phyloP scores from a whole-genome alignment of 1,284 basidiomycete genomes.

The Cutaneotrichosporon spelunceum region DNA sequence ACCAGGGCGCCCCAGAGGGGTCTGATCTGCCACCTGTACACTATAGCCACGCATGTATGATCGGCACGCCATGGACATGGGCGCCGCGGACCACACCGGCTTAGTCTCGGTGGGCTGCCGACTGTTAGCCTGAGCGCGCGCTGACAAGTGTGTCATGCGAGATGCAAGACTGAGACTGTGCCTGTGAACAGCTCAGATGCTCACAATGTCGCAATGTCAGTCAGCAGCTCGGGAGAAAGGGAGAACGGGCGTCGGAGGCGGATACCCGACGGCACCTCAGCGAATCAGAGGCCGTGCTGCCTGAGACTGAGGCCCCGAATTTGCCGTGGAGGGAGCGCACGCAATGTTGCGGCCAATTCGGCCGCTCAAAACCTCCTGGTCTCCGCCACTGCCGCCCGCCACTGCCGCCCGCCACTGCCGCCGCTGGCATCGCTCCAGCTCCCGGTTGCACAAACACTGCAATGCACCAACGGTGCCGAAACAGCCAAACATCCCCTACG shows the following conservation, averaged over 20 bases:
- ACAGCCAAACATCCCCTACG: no score
- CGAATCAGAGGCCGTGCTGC: background rate
- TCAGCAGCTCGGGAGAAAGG: no score
- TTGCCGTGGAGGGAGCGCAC: no score
- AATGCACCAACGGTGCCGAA: no score
- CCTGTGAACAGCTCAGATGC: no score
- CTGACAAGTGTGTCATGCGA: no score
- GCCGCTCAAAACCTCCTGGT: background rate
- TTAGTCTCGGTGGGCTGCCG: background rate
- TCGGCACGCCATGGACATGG: background rate
- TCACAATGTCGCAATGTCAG: no score
- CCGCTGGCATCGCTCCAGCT: background rate
- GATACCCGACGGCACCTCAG: background rate
- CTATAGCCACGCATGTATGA: background rate
- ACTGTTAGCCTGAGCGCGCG: no score
- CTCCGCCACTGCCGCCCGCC: background rate
- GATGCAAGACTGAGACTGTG: no score
- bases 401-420: no score
- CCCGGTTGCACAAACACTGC: no score
- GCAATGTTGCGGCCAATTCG: background rate
- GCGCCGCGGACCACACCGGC: background rate
- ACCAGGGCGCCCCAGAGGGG: constrained; percentile 18
- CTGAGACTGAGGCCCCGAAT: no score
- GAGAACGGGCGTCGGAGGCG: background rate
- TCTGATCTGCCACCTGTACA: constrained; percentile 18